Evolutionary conservation across 2,329 filamentous ascomycete genomes (phyloP).

Genomic region (Alternaria burnsii): DNA sequence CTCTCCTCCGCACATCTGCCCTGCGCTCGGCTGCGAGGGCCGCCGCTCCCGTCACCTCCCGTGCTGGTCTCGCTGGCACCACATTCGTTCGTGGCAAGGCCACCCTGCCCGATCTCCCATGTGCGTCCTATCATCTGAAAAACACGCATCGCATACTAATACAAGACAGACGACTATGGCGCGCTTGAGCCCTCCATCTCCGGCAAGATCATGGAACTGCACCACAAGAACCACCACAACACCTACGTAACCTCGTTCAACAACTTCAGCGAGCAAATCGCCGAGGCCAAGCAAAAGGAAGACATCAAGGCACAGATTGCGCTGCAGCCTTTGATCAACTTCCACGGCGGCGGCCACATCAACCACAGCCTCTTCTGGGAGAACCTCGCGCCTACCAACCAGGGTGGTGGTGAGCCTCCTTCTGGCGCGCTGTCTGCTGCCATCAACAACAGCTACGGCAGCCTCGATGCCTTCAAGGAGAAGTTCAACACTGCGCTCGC

Average conservation of each 20-base stretch:
- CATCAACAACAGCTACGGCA: conserved; percentile 68
- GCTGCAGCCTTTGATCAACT: conserved; percentile 68
- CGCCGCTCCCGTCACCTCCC: conserved; percentile 67
- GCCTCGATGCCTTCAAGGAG: conserved; percentile 66
- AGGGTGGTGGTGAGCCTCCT: conserved; percentile 72
- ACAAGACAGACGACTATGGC: conserved; percentile 83
- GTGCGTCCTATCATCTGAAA: conserved; percentile 57
- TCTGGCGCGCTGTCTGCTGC: conserved; percentile 64
- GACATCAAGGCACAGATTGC: conserved; percentile 65
- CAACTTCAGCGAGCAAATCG: conserved; percentile 75
- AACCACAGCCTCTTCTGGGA: conserved; percentile 76
- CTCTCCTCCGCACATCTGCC: conserved; percentile 75
- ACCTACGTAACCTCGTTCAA: conserved; percentile 93
- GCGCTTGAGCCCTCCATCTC: conserved; percentile 87
- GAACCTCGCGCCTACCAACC: conserved; percentile 71
- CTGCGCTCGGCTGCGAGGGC: conserved; percentile 77
- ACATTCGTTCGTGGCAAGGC: conserved; percentile 87
- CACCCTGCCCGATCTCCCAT: conserved; percentile 87
- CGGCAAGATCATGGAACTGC: conserved; percentile 94
- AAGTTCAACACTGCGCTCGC: conserved; percentile 71
- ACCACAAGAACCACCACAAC: conserved; percentile 94
- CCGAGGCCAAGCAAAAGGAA: conserved; percentile 62
- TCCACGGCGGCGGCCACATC: conserved; percentile 72
- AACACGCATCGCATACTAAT: conserved; percentile 11
- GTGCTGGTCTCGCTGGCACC: conserved; percentile 73